Evolutionary conservation across 352 stramenopile species (phyloP), one percentile per base, ranked within the genome.

Genomic region (Pythium coloratum): DNA sequence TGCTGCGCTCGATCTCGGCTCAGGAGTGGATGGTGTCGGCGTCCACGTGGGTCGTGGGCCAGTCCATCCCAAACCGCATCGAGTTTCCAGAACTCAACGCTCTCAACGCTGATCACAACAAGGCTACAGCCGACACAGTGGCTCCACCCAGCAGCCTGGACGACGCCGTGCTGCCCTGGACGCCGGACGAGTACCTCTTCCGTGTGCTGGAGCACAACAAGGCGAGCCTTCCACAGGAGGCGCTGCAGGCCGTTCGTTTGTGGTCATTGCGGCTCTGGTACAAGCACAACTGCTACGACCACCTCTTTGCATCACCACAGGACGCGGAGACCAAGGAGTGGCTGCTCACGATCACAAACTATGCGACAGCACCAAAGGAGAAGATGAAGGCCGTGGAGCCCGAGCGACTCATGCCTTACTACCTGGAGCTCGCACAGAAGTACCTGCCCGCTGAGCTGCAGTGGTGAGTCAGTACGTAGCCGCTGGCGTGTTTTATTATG

Each of bases 221-320:
- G 67, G 75, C 78, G 9, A 76, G 80, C 8, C 64, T 94, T 46
- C 87, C 87, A 14, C 46, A 67, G 3, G 87, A 95, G 72, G 85
- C 85, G 7, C 54, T 94, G 30, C 75, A 82, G 38, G 68, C 73
- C 1, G 70, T 93, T 20, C 87, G 87, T 10, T 85, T 90, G 20
- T 94, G 82, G 81, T 95, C 87, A 13, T 77, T 92, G 33, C 83
- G 87, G 60, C 72, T 83, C 0, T 94, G 84, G 87, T 78, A 86
- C 62, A 57, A 77, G 32, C 76, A 84, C 50, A 71, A 82, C 59
- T 80, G 70, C 57, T 93, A 91, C 60, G 71, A 84, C 5, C 63
- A 71, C 8, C 62, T 89, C 30, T 83, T 70, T 14, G 62, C 65
- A 0, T 70, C 82, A 10, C 42, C 42, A 26, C 71, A 84, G 14